phyloP scores from a whole-genome alignment of 345 rosid species.

The Draba incana region DNA sequence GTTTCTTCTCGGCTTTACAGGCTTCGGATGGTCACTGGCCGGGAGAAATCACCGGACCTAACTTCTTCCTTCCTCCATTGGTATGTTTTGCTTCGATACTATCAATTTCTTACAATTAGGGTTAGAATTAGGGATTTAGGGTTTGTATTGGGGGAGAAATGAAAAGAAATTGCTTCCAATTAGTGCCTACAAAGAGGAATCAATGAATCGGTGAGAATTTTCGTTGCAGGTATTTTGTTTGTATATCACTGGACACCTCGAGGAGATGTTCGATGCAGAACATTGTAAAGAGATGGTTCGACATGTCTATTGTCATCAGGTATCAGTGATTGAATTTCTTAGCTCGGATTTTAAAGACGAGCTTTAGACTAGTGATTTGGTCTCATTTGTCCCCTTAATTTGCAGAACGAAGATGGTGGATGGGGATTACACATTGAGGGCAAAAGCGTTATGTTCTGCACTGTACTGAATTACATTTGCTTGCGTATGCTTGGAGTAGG shows the following conservation, averaged over 20 bases:
- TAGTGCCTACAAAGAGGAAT: too few species aligned
- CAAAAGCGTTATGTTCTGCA: conserved; percentile 62
- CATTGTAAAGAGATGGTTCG: conserved; percentile 35
- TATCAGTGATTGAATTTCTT: not conserved
- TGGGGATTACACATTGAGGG: conserved; percentile 84
- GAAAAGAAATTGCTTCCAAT: not conserved
- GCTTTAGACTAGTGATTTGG: not conserved
- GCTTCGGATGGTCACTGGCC: conserved; percentile 81
- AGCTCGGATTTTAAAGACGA: not conserved
- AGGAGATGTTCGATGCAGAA: conserved; percentile 6
- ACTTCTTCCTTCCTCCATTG: conserved; percentile 68
- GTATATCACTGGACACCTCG: conserved; percentile 20
- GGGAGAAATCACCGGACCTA: conserved; percentile 61
- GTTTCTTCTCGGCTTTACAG: conserved; percentile 60
- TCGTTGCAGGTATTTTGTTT: conserved; percentile 26
- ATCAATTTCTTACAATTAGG: not conserved
- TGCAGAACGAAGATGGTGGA: conserved; percentile 72
- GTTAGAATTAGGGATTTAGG: not conserved
- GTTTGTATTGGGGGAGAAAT: not conserved
- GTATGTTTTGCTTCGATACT: conserved; percentile 20
- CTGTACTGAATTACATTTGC: conserved; percentile 52
- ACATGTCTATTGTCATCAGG: conserved; percentile 33
- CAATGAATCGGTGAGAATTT: not conserved
- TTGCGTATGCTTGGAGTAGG: conserved; percentile 59
- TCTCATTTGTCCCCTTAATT: not conserved